Evolutionary conservation across 495 filamentous ascomycete species (phyloP), one percentile per base, ranked within the genome.

Genomic region (Xanthoparmelia taractica): DNA sequence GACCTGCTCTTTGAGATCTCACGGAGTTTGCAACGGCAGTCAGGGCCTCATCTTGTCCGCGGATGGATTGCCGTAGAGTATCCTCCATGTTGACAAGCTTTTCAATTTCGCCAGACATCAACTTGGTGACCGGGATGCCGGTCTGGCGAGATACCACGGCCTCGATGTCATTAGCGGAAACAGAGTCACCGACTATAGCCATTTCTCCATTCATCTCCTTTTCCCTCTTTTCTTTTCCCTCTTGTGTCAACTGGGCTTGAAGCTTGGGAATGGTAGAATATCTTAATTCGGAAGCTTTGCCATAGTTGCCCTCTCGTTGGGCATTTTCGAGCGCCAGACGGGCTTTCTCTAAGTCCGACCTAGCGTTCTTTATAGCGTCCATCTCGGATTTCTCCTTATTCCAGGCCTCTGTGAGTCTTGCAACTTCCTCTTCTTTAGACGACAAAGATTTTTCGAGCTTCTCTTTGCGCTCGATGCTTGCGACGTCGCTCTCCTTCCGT

Each of bases 21-120:
- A 98, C 92, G 12, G 94, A 93, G 71, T 97, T 91, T 43, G 93
- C 85, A 25, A 97, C 93, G 25, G 93, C 90, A 56, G 84, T 85
- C 13, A 98, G 81, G 8, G 94, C 94, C 70, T 97, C 92, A 67
- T 97, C 93, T 72, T 98, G 94, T 25, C 94, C 94, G 59, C 89
- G 85, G 50, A 98, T 87, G 23, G 87, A 92, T 66, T 91, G 78
- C 4, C 91, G 84, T 20, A 98, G 82, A 7, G 84, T 85, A 56
- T 96, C 92, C 75, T 98, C 94, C 92, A 98, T 97, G 67, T 87
- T 85, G 59, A 98, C 86, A 20, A 98, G 75, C 70, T 93, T 92
- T 71, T 97, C 92, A 25, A 92, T 85, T 63, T 97, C 93, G 25
- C 94, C 93, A 34, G 89, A 87, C 72, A 95, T 95, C 27, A 98